Evolutionary conservation across 2,329 filamentous ascomycete genomes (phyloP).

Genomic region (Paracoccidioides brasiliensis): DNA sequence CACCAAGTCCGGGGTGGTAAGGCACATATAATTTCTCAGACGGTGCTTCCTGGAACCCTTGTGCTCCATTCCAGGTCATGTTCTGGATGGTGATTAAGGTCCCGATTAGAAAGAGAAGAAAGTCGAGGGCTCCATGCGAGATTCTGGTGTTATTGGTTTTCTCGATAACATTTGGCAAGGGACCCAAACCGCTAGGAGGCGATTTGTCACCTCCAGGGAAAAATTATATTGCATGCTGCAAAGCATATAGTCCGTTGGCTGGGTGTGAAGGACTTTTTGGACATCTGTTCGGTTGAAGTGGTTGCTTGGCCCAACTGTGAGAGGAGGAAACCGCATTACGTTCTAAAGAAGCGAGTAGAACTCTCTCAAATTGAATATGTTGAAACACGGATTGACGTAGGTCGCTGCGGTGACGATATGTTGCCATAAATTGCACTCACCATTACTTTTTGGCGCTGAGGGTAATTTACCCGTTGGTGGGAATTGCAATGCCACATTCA

Average conservation of each 20-base stretch:
- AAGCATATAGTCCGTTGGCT: constrained; percentile 42
- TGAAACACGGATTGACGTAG: constrained; percentile 61
- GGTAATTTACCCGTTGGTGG: constrained; percentile 51
- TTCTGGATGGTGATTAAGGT: constrained; percentile 63
- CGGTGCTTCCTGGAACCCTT: constrained; percentile 54
- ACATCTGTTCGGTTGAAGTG: constrained; percentile 62
- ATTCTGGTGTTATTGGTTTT: constrained; percentile 59
- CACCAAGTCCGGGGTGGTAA: constrained; percentile 31
- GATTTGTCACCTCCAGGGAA: constrained; percentile 26
- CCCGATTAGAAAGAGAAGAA: constrained; percentile 54
- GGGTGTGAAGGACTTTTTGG: constrained; percentile 54
- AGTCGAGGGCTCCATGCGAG: constrained; percentile 58
- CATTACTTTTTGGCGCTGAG: constrained; percentile 33
- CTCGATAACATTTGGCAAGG: constrained; percentile 60
- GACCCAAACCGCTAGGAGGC: constrained; percentile 41
- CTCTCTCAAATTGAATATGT: constrained; percentile 58
- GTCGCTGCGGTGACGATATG: constrained; percentile 42
- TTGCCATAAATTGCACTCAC: constrained; percentile 45
- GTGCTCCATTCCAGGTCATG: constrained; percentile 62
- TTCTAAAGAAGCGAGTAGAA: constrained; percentile 60
- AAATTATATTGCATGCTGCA: constrained; percentile 39
- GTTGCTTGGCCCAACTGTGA: constrained; percentile 46
- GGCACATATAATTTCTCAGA: constrained; percentile 56
- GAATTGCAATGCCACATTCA: constrained; percentile 45
- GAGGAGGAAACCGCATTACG: constrained; percentile 56